Evolutionary conservation across 768 basidiomycete genomes (phyloP), one percentile per base, ranked within the genome.

Genomic region (Megacollybia marginata): DNA sequence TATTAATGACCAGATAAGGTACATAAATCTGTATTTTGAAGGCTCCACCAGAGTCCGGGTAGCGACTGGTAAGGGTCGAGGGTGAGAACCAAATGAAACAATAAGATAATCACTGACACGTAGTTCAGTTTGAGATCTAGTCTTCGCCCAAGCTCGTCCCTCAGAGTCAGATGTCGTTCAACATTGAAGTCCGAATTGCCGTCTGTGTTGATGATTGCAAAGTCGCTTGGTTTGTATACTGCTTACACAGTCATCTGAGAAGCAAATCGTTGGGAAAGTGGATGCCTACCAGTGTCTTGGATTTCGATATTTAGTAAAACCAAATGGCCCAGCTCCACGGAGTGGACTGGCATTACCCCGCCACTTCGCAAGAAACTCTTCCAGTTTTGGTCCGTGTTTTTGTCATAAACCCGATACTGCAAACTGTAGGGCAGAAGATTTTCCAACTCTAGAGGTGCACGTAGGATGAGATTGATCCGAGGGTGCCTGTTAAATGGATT

Each of bases 361-460:
- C 96, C 95, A 59, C 89, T 82, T 42, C 94, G 79, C 13, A 98
- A 73, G 68, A 92, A 99, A 62, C 89, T 94, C 55, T 82, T 83
- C 85, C 93, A 97, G 59, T 95, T 94, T 59, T 92, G 89, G 58
- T 92, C 83, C 0, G 88, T 85, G 54, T 96, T 81, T 69, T 93
- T 96, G 73, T 99, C 94, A 56, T 92, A 97, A 33, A 98, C 88
- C n/a, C 92, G 80, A 69, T 96, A 99, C 58, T 92, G 85, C 46
- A 98, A 66, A 58, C 97, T 92, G 67, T 85, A 96, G 1, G 96
- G 96, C 19, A 98, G 69, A 16, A 98, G 70, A 62, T 99, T 99
- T 67, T 99, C 95, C 9, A 99, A 70, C 60, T 99, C 95, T 23
- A 99, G 74, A 0, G 96, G 96, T 12, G 96, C 92, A 33, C 92